Percentiles rank a stretch among this genome's conserved stretches.
These are phyloP conservation scores for Talaromyces borbonicus DNA, from an alignment of 495 filamentous ascomycete species.

Conservation along the genomic window DNA sequence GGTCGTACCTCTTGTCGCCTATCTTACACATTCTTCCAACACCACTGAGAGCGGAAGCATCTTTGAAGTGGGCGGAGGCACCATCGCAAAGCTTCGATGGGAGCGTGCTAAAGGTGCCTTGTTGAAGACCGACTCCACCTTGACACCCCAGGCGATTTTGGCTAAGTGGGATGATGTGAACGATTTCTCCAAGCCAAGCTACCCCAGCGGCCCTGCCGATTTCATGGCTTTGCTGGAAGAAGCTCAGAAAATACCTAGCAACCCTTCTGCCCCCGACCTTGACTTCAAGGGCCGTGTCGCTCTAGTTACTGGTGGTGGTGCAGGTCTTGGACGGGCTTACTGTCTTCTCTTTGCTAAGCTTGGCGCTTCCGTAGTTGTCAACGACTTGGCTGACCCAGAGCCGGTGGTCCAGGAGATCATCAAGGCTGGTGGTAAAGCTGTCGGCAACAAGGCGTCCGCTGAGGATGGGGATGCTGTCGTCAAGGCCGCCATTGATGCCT, in stretches of 20 bases:
- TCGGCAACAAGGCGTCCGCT: constrained; percentile 85
- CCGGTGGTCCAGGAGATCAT: constrained; percentile 85
- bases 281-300: constrained; percentile 88
- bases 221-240: constrained; percentile 83
- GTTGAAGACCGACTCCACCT: constrained; percentile 76
- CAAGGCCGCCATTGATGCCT: constrained; percentile 86
- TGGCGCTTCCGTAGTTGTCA: constrained; percentile 87
- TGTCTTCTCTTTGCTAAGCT: constrained; percentile 82
- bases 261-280: constrained; percentile 63
- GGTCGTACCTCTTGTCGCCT: constrained; percentile 90
- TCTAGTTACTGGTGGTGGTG: constrained; percentile 86
- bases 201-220: constrained; percentile 81
- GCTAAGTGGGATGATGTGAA: constrained; percentile 80
- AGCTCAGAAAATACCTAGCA: constrained; percentile 67
- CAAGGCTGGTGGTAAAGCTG: constrained; percentile 80
- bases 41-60: constrained; percentile 75
- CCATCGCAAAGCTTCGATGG: constrained; percentile 90
- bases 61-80: constrained; percentile 89
- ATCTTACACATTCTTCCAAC: constrained; percentile 83
- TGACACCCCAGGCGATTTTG: constrained; percentile 81
- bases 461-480: constrained; percentile 91
- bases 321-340: constrained; percentile 88
- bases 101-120: constrained; percentile 87
- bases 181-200: constrained; percentile 76
- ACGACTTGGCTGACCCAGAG: constrained; percentile 92